Base-by-base conservation (phyloP, 495 filamentous ascomycete genomes). In the Talaromyces stipitatus region DNA sequence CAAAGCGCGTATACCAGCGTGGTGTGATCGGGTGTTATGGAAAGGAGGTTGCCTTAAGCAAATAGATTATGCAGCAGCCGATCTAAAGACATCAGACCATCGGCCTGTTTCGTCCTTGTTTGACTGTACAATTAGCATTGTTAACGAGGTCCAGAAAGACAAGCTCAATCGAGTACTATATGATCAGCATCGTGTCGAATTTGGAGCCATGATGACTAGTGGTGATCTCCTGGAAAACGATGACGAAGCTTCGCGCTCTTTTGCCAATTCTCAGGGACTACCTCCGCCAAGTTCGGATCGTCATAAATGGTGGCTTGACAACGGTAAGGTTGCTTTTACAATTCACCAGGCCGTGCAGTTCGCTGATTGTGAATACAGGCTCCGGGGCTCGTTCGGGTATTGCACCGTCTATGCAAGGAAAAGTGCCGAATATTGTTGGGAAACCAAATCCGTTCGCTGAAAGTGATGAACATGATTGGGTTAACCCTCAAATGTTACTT, bases 261-360 rank as follows among this genome's bases (percentile, higher is more conserved):
- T 88, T 43, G 76, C 88, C 2, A 86, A 94, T 56, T 84, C 90
- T 59, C 85, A 87, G 2, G 90, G 86, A 12, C 73, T 96, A 14
- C 94, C 95, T 16, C 85, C 91, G 38, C 87, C 95, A 14, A 97
- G 92, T 66, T 95, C 91, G 3, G 91, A 97, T 64, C 78, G 81
- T 30, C 80, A 85, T 58, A 95, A 90, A 72, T 98, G 94, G 94
- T 98, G 94, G 94, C 75, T 97, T 26, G 88, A 95, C 51, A 89
- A 90, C 68, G 83, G 84, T 80, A 72, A 54, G 66, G 56, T 32
- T 51, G 16, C 50, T 48, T 33, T 55, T 52, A 23, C 18, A 50
- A 47, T 26, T n/a, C 29, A 28, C n/a, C 16, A 30, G 11, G 41
- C 20, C 16, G 14, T 41, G 29, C 16, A 26, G 54, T 54, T 51